phyloP scores from a whole-genome alignment of 208 protist genomes.

The Trichomonas gallinae region DNA sequence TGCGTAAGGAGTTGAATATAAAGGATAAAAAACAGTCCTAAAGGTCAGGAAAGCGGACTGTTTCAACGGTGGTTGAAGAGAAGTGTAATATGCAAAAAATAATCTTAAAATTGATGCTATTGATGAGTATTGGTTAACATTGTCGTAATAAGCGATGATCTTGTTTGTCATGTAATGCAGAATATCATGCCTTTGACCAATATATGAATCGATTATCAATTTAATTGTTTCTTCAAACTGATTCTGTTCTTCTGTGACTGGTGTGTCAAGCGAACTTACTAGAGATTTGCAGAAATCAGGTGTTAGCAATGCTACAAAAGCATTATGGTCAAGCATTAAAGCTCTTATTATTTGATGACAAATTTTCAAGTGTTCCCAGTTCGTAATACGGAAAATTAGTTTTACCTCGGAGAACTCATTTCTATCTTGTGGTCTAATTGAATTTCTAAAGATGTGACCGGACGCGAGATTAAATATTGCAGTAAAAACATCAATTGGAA shows the following conservation, averaged over 20 bases:
- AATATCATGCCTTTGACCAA: background rate
- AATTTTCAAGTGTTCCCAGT: background rate
- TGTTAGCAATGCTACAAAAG: background rate
- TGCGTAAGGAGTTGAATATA: background rate
- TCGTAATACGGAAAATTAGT: background rate
- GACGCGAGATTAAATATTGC: background rate
- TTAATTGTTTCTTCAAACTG: background rate
- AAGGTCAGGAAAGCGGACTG: background rate
- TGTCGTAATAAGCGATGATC: background rate
- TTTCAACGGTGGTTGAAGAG: background rate
- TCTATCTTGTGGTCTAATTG: background rate
- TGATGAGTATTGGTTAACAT: background rate
- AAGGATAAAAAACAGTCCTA: constrained; percentile 4
- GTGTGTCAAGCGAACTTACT: background rate
- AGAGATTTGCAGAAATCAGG: background rate
- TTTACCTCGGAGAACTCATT: background rate
- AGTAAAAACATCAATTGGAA: background rate
- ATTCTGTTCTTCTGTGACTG: background rate
- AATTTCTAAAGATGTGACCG: background rate
- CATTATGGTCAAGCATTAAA: background rate
- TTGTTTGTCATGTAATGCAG: background rate
- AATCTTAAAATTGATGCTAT: background rate
- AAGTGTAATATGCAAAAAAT: background rate
- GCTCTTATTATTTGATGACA: background rate
- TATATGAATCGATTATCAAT: background rate